These are phyloP conservation scores for Trichoderma cornu-damae DNA, from an alignment of 2,329 filamentous ascomycete species.

Conservation along the genomic window DNA sequence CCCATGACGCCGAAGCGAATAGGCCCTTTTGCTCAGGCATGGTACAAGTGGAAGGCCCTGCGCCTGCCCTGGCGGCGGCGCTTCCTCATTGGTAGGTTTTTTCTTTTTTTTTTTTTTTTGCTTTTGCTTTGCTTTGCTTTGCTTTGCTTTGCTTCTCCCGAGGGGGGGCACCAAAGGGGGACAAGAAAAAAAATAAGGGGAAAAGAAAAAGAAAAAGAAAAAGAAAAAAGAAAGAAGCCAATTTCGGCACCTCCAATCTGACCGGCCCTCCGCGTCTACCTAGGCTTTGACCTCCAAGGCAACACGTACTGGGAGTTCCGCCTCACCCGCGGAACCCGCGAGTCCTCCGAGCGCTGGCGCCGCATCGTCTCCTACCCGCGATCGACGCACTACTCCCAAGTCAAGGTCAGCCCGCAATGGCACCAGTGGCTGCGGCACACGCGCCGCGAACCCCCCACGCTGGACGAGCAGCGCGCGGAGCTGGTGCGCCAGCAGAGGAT, in stretches of 20 bases:
- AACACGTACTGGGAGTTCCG: constrained; percentile 68
- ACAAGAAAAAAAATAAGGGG: too few relatives aligned
- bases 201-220: too few relatives aligned
- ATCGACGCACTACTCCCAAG: constrained; percentile 49
- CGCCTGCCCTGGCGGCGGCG: constrained; percentile 59
- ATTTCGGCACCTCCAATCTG: too few relatives aligned
- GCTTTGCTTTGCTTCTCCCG: too few relatives aligned
- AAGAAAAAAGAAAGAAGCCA: too few relatives aligned
- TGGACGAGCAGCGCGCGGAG: constrained; percentile 54
- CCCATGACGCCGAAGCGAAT: constrained; percentile 37
- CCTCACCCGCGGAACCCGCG: constrained; percentile 39
- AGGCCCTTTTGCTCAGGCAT: constrained; percentile 38
- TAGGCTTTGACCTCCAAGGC: constrained; percentile 60
- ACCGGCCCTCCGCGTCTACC: too few relatives aligned
- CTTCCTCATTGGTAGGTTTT: constrained; percentile 53
- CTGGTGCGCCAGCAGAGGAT: constrained; percentile 48
- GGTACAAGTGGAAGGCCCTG: constrained; percentile 59
- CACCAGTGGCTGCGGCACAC: constrained; percentile 65
- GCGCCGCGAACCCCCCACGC: constrained; percentile 48
- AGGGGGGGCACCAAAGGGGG: too few relatives aligned
- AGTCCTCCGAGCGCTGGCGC: constrained; percentile 44
- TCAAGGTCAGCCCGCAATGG: constrained; percentile 58
- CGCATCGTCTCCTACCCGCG: constrained; percentile 58
- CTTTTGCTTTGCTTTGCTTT: too few relatives aligned
- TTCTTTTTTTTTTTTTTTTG: neutral